phyloP scores from a whole-genome alignment of 176 grass and related monocot species.

The Tillandsia fasciculata region DNA sequence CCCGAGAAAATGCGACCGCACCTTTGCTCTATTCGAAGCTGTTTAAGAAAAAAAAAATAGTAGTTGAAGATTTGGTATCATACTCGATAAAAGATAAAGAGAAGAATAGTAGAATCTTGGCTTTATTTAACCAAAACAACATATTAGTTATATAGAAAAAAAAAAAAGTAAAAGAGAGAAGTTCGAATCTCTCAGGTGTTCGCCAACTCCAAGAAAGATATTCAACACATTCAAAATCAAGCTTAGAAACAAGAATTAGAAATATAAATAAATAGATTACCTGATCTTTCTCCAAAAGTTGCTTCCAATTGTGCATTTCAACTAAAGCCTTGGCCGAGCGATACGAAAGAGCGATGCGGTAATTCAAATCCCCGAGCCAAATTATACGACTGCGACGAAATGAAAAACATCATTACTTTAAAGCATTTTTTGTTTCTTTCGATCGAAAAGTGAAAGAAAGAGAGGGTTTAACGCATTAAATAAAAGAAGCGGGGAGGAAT shows the following conservation, averaged over 20 bases:
- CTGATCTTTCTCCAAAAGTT: constrained; percentile 86
- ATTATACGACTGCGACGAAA: constrained; percentile 64
- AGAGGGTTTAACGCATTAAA: background rate
- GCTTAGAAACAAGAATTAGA: background rate
- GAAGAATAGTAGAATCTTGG: constrained; percentile 2
- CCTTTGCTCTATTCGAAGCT: constrained; percentile 96
- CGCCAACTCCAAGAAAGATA: background rate
- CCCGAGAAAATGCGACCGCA: constrained; percentile 66
- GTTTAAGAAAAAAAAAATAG: constrained; percentile 15
- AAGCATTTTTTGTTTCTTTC: background rate
- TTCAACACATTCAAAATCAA: background rate
- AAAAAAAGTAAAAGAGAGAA: no score
- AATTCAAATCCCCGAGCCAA: constrained; percentile 98
- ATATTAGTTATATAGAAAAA: background rate
- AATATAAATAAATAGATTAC: constrained; percentile 24
- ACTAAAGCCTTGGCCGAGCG: constrained; percentile 87
- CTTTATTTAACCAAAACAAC: background rate
- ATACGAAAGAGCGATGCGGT: constrained; percentile 86
- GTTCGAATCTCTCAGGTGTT: background rate
- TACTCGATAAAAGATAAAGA: constrained; percentile 6
- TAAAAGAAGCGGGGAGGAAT: background rate
- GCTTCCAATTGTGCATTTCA: constrained; percentile 90
- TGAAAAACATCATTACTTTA: background rate
- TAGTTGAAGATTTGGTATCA: constrained; percentile 1
- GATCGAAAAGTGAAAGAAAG: background rate